Evolutionary conservation across 306 rosid species (phyloP).

Genomic region (Abrus pulchellus): DNA sequence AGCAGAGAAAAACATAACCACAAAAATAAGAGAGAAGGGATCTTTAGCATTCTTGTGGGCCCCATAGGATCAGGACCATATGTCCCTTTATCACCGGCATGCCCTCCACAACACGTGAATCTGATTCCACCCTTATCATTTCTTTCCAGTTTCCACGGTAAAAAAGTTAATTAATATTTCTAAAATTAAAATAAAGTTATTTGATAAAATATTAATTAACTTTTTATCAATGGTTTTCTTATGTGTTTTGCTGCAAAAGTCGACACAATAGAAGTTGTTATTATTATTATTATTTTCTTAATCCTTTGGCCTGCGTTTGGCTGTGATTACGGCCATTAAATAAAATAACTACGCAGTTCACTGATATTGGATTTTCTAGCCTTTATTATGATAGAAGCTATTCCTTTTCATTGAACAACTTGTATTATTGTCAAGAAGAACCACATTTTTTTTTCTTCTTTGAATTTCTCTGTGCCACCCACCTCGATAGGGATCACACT

Average conservation of each 20-base stretch:
- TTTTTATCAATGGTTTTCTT: no score
- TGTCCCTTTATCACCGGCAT: constrained; percentile 83
- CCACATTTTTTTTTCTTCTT: background rate
- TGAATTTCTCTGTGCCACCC: constrained; percentile 24
- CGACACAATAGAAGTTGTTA: no score
- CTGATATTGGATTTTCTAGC: background rate
- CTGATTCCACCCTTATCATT: constrained; percentile 55
- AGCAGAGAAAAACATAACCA: constrained; percentile 10
- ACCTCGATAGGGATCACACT: constrained; percentile 21
- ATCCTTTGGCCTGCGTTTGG: no score
- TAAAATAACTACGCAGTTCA: background rate
- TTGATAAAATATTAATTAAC: no score
- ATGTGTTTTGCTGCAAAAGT: no score
- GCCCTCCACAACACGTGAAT: constrained; percentile 74
- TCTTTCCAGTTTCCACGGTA: no score
- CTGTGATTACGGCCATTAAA: no score
- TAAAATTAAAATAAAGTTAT: no score
- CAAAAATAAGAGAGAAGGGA: constrained; percentile 55
- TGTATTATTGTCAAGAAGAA: constrained; percentile 23
- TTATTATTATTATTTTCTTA: no score
- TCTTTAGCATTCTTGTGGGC: constrained; percentile 49
- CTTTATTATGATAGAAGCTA: background rate
- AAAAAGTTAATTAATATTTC: no score
- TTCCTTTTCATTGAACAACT: background rate
- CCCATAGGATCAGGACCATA: constrained; percentile 63